Percentiles rank a stretch among this genome's conserved stretches.
Conservation (phyloP, 345 rosid genomes). For the Brassica incana region DNA sequence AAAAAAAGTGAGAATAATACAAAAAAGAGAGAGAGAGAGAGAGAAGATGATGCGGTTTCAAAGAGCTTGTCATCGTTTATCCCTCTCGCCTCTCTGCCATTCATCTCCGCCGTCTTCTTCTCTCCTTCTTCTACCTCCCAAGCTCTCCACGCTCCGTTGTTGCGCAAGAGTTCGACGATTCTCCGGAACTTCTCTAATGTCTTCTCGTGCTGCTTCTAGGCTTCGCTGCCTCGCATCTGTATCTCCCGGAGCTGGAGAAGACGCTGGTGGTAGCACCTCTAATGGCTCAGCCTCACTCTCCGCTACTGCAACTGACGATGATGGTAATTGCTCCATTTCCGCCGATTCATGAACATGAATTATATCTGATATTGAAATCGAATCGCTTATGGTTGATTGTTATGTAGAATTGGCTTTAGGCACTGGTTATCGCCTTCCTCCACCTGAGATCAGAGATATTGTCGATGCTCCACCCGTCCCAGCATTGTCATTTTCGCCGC, state of each 20-base stretch:
- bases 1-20: background rate
- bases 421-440: conserved; percentile 70
- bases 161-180: conserved; percentile 29
- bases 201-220: conserved; percentile 43
- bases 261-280: conserved; percentile 41
- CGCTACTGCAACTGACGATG: conserved; percentile 44
- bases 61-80: conserved; percentile 53
- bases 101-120: conserved; percentile 34
- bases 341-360: background rate
- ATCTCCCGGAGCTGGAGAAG: conserved; percentile 47
- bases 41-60: conserved; percentile 45
- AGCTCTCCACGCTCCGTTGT: conserved; percentile 31
- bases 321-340: conserved; percentile 45
- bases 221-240: conserved; percentile 51
- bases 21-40: background rate
- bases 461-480: conserved; percentile 95
- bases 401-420: conserved; percentile 50
- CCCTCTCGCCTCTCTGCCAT: conserved; percentile 41
- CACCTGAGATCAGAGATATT: conserved; percentile 78
- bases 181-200: conserved; percentile 37
- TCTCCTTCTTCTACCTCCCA: conserved; percentile 14
- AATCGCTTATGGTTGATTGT: conserved; percentile 9
- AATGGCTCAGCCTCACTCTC: conserved; percentile 45
- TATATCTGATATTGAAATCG: conserved; percentile 11
- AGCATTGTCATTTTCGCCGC: conserved; percentile 89